Conservation (phyloP, 768 basidiomycete genomes). For the Clitopilus passeckerianus region DNA sequence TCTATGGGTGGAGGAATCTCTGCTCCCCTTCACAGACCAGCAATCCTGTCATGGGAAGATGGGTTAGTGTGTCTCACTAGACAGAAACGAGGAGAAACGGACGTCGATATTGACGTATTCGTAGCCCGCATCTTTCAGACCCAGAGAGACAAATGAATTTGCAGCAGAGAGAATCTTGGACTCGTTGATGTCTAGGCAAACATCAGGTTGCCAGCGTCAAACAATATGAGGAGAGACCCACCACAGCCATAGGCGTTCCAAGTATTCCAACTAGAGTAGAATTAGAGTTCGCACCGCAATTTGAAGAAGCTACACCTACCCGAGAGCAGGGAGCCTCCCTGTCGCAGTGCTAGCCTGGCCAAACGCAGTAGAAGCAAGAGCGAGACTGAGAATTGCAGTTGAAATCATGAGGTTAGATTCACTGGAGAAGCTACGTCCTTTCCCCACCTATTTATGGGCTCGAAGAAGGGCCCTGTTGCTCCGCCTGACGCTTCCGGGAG, state of each 20-base stretch:
- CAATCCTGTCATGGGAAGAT: constrained; percentile 31
- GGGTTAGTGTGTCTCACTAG: background rate
- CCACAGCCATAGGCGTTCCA: constrained; percentile 48
- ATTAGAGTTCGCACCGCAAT: background rate
- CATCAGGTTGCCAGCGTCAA: background rate
- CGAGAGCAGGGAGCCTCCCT: constrained; percentile 43
- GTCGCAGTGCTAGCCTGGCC: constrained; percentile 9
- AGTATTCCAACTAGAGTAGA: constrained; percentile 38
- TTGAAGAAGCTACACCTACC: constrained; percentile 19
- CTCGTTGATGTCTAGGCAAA: constrained; percentile 34
- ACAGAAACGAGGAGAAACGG: constrained; percentile 8
- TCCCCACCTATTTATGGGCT: background rate
- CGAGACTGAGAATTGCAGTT: background rate
- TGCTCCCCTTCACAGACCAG: constrained; percentile 33
- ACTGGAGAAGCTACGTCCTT: background rate
- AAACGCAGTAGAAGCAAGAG: background rate
- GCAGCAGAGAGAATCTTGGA: constrained; percentile 41
- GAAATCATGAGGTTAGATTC: background rate
- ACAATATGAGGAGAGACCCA: constrained; percentile 11
- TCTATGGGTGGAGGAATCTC: constrained; percentile 32
- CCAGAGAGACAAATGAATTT: constrained; percentile 38
- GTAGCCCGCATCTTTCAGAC: constrained; percentile 44
- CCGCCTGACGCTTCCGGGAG: background rate
- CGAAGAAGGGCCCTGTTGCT: background rate
- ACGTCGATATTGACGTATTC: constrained; percentile 50